Evolutionary conservation across 2,329 filamentous ascomycete species (phyloP), one percentile per base, ranked within the genome.

Genomic region (Aspergillus pseudotamarii): DNA sequence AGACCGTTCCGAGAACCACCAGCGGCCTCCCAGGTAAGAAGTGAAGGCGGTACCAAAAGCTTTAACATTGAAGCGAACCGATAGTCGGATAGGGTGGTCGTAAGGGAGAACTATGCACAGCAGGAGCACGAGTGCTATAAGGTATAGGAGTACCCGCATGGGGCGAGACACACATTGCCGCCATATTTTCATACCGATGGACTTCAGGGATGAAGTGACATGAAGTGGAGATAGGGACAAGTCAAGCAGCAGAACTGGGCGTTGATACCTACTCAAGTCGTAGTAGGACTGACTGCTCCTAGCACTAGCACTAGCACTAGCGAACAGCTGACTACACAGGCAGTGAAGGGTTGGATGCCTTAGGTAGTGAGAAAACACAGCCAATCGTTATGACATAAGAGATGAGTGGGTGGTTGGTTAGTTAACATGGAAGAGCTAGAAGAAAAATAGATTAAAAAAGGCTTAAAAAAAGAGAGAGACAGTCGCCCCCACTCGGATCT

Each of bases 11-110:
- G 58, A 14, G 19, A 59, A 41, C 58, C 58, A 59, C 58, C 58
- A 59, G 11, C 48, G 46, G 11, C 34, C 30, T 4, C 19, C 10
- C 10, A 59, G 28, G 6, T 38, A 38, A 10, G 58, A 41, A 4
- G 48, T 38, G 10, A 54, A 26, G n/a, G 58, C 26, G 28, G 58
- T 10, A 28, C 16, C 26, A 5, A 41, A 28, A 4, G 58, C 58
- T 30, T 45, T 45, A 12, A 54, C 16, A 51, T 59, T 59, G 12
- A 59, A 59, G 10, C 58, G 58, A 34, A 38, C 58, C 19, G 58
- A 41, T 16, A 59, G 26, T 30, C 58, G 58, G 21, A 59, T 9
- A 6, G 48, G 48, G 14, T 59, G 58, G 26, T 59, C 58, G 21
- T 59, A 59, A 10, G 58, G 58, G 3, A 59, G 58, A 10, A 45